Base-by-base conservation (phyloP, 148 eudicot species). In the Chenopodium album region DNA sequence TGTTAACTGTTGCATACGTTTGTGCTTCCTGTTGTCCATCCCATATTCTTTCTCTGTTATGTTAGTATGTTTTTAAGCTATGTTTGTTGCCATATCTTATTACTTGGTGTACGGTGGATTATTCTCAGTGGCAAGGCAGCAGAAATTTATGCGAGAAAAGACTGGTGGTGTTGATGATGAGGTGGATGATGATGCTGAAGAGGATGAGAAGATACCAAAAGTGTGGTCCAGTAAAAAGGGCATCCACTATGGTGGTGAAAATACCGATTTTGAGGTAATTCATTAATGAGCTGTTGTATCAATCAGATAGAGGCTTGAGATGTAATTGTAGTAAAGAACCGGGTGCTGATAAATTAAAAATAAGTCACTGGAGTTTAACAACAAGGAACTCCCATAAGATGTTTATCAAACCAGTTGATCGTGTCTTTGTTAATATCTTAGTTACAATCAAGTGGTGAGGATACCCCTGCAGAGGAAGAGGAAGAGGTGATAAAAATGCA, bases 151-250 rank as follows among this genome's bases (percentile, higher is more conserved):
- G 78, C 86, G 77, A 75, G 85, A 86, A 59, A 94, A 90, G 85
- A 41, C 77, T 65, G 97, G 95, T 31, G 94, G 88, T 32, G 90
- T 85, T 83, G 97, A 90, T 71, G 95, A 96, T 81, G 99, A 90
- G 68, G 81, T 81, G 83, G 82, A 83, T 71, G 97, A 91, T 81
- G 95, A 92, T 80, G 88, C 84, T 65, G 92, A 89, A 78, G 92
- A 94, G 48, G 93, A 90, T 48, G 93, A 89, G 82, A 83, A 86
- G 47, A 82, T 82, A 74, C 77, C 48, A 64, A 77, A 73, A 73
- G 81, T 85, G 22, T 92, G 98, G 99, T 86, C 92, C 28, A 87
- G 78, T 86, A 67, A 67, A 64, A 85, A 85, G 85, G 23, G 79
- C 41, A 12, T 47, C 29, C 89, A 88, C 81, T 83, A 88, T 75